phyloP scores from a whole-genome alignment of 1,139 yeast species.

The Debaryomyces coudertii region DNA sequence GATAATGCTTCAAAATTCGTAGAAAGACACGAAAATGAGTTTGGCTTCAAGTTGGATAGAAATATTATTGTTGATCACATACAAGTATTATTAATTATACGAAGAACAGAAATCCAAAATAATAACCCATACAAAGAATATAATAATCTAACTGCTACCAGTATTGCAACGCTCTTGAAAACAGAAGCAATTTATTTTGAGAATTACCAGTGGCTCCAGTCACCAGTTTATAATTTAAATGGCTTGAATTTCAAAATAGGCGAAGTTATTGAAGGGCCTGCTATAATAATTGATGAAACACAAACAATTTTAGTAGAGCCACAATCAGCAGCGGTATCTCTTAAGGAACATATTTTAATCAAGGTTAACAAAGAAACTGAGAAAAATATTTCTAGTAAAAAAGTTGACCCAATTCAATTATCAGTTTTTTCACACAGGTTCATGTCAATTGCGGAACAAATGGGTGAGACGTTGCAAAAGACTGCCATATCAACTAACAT shows the following conservation, averaged over 20 bases:
- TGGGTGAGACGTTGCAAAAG: slow-evolving; percentile 69
- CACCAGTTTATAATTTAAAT: slow-evolving; percentile 53
- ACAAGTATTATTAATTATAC: slow-evolving; percentile 43
- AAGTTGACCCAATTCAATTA: slow-evolving; percentile 59
- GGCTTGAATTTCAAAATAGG: slow-evolving; percentile 53
- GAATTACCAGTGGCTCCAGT: slow-evolving; percentile 38
- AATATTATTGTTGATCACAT: slow-evolving; percentile 69
- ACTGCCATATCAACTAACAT: slow-evolving; percentile 67
- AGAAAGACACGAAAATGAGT: slow-evolving; percentile 23
- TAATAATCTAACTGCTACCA: slow-evolving; percentile 6
- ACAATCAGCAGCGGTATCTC: slow-evolving; percentile 54
- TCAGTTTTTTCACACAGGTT: slow-evolving; percentile 72
- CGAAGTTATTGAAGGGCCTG: slow-evolving; percentile 62
- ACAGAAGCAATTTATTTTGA: slow-evolving; percentile 22
- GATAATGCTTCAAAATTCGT: slow-evolving; percentile 20
- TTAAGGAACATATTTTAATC: slow-evolving; percentile 48
- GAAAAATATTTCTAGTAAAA: slow-evolving; percentile 18
- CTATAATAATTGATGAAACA: slow-evolving; percentile 74
- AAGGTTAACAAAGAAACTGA: slow-evolving; percentile 19
- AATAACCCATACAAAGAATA: slow-evolving; percentile 24
- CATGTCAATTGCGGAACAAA: slow-evolving; percentile 78
- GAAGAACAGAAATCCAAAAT: slow-evolving; percentile 18
- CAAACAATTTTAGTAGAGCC: slow-evolving; percentile 79
- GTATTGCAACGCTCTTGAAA: slow-evolving; percentile 1
- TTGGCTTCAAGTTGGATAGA: slow-evolving; percentile 28